phyloP scores from a whole-genome alignment of 1,284 basidiomycete species.

The Abortiporus biennis region DNA sequence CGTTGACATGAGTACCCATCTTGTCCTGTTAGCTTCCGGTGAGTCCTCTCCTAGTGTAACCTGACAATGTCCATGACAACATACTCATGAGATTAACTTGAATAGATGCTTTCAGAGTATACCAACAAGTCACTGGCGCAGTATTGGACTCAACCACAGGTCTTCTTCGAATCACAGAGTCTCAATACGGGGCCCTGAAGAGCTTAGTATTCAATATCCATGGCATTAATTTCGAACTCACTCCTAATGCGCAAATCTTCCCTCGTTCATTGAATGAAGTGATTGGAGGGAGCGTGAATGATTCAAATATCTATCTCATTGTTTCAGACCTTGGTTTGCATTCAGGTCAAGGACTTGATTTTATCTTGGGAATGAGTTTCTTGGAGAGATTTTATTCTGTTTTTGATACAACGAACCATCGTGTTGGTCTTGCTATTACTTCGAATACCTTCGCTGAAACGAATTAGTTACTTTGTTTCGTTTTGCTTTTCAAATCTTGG shows the following conservation, averaged over 20 bases:
- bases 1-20: slow-evolving; percentile 22
- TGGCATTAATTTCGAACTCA: slow-evolving; percentile 31
- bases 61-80: slow-evolving; percentile 4
- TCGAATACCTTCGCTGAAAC: slow-evolving; percentile 27
- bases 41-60: slow-evolving; percentile 31
- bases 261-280: slow-evolving; percentile 25
- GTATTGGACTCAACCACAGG: slow-evolving; percentile 17
- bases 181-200: slow-evolving; percentile 17
- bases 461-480: too few species aligned
- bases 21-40: slow-evolving; percentile 31
- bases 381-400: slow-evolving; percentile 61
- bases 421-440: slow-evolving; percentile 37
- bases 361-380: slow-evolving; percentile 26
- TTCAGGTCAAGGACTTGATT: slow-evolving; percentile 20
- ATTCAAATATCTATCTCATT: slow-evolving; percentile 23
- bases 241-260: slow-evolving; percentile 50
- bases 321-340: slow-evolving; percentile 15
- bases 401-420: slow-evolving; percentile 45
- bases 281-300: slow-evolving; percentile 20
- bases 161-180: slow-evolving; percentile 17
- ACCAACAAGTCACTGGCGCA: slow-evolving; percentile 18
- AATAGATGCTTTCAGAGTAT: slow-evolving; percentile 18
- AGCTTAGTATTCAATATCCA: slow-evolving; percentile 23
- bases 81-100: too few species aligned
- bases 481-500: too few species aligned